Percentiles rank a stretch among this genome's conserved stretches.
These are phyloP conservation scores for Dunaliella primolecta DNA, from an alignment of 139 green algal species.

Conservation along the genomic window DNA sequence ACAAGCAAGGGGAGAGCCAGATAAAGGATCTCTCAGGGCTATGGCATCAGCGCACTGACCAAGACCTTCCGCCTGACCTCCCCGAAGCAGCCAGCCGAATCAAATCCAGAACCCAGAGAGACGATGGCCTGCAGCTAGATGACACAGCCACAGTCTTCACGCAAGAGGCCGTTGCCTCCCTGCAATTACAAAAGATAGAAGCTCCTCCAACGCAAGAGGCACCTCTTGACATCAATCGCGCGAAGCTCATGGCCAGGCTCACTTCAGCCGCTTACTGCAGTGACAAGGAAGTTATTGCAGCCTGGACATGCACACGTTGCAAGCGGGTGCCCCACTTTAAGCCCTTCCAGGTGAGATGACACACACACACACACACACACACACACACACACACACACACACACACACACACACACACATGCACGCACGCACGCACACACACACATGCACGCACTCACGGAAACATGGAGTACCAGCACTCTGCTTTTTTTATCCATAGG, in stretches of 20 bases:
- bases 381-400: slow-evolving; percentile 3
- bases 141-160: background rate
- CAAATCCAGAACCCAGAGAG: too few species aligned
- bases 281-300: slow-evolving; percentile 35
- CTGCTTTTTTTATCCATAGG: too few species aligned
- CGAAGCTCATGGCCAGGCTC: slow-evolving; percentile 42
- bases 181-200: background rate
- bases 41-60: too few species aligned
- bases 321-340: slow-evolving; percentile 42
- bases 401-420: background rate
- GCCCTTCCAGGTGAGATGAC: slow-evolving; percentile 30
- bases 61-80: too few species aligned
- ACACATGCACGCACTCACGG: background rate
- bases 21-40: too few species aligned
- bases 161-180: background rate
- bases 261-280: slow-evolving; percentile 69
- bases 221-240: background rate
- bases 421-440: background rate
- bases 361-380: slow-evolving; percentile 2
- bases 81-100: too few species aligned
- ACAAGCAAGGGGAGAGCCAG: too few species aligned
- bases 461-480: too few species aligned
- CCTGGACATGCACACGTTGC: slow-evolving; percentile 74
- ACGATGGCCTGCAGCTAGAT: too few species aligned
- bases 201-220: too few species aligned